Conservation (phyloP, 2,329 filamentous ascomycete species). For the Monosporascus sp. region DNA sequence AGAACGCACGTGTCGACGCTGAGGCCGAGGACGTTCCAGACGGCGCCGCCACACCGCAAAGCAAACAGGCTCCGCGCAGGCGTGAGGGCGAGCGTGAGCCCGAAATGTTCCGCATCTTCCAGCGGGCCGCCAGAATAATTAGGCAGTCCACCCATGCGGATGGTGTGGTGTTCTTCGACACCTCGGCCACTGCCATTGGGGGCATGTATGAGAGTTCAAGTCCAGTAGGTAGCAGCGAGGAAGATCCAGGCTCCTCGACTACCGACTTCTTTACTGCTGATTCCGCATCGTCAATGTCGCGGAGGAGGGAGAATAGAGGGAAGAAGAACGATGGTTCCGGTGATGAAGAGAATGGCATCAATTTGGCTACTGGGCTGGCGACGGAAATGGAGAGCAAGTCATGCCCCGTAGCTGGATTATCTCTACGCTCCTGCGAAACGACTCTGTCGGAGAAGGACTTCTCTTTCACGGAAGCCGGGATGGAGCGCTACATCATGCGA, state of each 20-base stretch:
- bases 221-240: background rate
- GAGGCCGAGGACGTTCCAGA: constrained; percentile 1
- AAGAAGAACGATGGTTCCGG: no score
- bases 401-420: background rate
- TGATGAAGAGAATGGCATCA: no score
- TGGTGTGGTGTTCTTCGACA: constrained; percentile 26
- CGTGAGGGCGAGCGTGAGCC: constrained; percentile 2
- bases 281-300: background rate
- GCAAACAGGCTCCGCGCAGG: constrained; percentile 19
- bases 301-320: background rate
- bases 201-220: constrained; percentile 2
- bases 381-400: background rate
- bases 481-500: constrained; percentile 14
- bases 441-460: background rate
- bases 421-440: background rate
- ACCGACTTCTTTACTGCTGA: background rate
- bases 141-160: constrained; percentile 26
- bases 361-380: no score
- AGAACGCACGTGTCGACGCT: background rate
- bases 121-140: constrained; percentile 23
- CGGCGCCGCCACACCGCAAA: constrained; percentile 16
- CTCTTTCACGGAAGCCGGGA: background rate
- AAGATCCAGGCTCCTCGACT: background rate
- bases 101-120: constrained; percentile 8
- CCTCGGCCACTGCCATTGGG: constrained; percentile 17